phyloP scores from a whole-genome alignment of 441 rosid genomes.

The Kokia cookei region DNA sequence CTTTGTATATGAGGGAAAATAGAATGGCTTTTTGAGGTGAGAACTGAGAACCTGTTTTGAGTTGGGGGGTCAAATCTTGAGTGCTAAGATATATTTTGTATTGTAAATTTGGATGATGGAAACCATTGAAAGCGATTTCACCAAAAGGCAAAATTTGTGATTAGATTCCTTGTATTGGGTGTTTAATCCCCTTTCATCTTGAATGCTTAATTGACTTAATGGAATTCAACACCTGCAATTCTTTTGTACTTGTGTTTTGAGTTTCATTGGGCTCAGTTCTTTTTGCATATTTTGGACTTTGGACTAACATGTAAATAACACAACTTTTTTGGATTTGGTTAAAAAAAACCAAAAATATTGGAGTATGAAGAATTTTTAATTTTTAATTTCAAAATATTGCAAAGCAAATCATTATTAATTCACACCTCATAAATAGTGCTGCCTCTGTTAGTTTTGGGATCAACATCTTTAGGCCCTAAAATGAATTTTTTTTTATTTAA shows the following conservation, averaged over 20 bases:
- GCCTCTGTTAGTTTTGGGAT: too few relatives aligned
- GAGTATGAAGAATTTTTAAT: too few relatives aligned
- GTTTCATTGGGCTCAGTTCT: too few relatives aligned
- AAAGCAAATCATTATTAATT: too few relatives aligned
- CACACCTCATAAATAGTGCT: too few relatives aligned
- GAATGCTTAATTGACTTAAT: not conserved
- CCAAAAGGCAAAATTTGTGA: not conserved
- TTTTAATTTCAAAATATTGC: too few relatives aligned
- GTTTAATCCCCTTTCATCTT: not conserved
- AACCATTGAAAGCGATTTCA: not conserved
- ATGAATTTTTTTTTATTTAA: too few relatives aligned
- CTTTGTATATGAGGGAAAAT: not conserved
- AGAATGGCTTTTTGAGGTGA: not conserved
- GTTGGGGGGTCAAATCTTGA: not conserved
- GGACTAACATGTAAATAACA: too few relatives aligned
- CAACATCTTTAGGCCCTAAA: too few relatives aligned
- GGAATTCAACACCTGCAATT: not conserved
- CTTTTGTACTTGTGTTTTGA: not conserved
- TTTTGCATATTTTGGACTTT: too few relatives aligned
- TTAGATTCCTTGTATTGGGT: not conserved
- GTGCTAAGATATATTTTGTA: not conserved
- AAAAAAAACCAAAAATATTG: too few relatives aligned
- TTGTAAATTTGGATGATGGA: not conserved
- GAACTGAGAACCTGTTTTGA: not conserved
- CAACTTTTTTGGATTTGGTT: too few relatives aligned